Evolutionary conservation across 805 yeast genomes (phyloP), one percentile per base, ranked within the genome.

Genomic region (Ogataea angusta): DNA sequence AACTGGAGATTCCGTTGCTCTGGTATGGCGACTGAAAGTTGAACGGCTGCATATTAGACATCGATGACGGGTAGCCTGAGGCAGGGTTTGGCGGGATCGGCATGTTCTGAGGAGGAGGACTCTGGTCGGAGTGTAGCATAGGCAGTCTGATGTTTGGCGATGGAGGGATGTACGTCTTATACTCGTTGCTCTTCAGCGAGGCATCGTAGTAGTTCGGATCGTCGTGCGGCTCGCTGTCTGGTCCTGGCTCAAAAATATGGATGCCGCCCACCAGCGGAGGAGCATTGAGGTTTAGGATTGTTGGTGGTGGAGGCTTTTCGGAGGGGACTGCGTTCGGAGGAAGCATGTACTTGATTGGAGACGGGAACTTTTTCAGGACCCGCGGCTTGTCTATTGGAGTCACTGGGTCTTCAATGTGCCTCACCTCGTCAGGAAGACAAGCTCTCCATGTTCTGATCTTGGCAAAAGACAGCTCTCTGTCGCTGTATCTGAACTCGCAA

Each of bases 401-500:
- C 16, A 85, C 79, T 24, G 85, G 84, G 56, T 90, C 97, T 54
- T 86, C 91, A 40, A 72, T 69, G 49, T 85, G 89, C 54, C 98
- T 79, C 34, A 91, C 85, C 63, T 91, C 98, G 63, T 93, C 98
- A 0, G 99, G 99, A 51, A 93, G 73, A 69, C 98, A 93, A 6
- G 97, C 97, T 64, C 88, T 91, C 99, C 99, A 93, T 2, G 99
- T 91, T 58, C 98, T 77, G 55, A 93, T 93, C 59, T 91, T 85
- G 65, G 91, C 93, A 72, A 93, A 93, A 21, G 82, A 82, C 62
- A 87, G 86, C 54, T 87, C 95, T 40, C 78, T 73, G 60, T 91
- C 97, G 59, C 91, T 91, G 66, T 90, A 93, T 56, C 99, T 80
- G 62, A 79, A 86, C 64, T 93, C 99, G 68, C 98, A 93, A 52